Percentiles rank a stretch among this genome's conserved stretches.
phyloP scores from a whole-genome alignment of 768 basidiomycete species.

The Hericium erinaceus region DNA sequence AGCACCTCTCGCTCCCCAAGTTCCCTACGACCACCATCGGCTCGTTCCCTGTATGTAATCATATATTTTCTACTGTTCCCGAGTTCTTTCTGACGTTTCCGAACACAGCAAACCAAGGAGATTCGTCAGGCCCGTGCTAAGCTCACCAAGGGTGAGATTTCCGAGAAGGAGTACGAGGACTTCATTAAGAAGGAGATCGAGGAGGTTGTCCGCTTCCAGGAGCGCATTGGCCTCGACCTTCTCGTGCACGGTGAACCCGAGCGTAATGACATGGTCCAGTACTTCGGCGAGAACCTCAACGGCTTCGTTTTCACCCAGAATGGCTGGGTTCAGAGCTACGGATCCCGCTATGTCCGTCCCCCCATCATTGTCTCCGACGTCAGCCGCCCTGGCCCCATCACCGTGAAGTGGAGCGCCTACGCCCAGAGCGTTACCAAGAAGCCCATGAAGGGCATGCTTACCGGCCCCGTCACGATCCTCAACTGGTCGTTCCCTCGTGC shows the following conservation, averaged over 20 bases:
- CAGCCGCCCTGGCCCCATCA: conserved; percentile 86
- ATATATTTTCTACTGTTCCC: neutral
- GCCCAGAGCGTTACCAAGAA: conserved; percentile 88
- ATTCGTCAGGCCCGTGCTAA: conserved; percentile 96
- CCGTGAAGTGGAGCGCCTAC: conserved; percentile 94
- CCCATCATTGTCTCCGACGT: conserved; percentile 98
- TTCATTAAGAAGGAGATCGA: conserved; percentile 99
- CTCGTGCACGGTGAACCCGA: conserved; percentile 99
- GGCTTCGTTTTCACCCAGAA: conserved; percentile 99
- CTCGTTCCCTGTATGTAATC: conserved; percentile 78
- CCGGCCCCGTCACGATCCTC: conserved; percentile 95
- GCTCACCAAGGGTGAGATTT: conserved; percentile 85
- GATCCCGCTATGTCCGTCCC: conserved; percentile 97
- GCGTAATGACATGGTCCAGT: conserved; percentile 99
- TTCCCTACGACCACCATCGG: conserved; percentile 99
- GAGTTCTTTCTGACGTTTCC: conserved; percentile 9
- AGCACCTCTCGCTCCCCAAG: conserved; percentile 83
- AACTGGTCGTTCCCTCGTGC: conserved; percentile 99
- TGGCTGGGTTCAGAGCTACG: conserved; percentile 99
- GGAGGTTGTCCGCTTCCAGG: conserved; percentile 91
- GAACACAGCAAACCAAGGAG: conserved; percentile 87
- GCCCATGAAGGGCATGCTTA: conserved; percentile 99
- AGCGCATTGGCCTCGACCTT: conserved; percentile 90
- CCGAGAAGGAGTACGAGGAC: conserved; percentile 80
- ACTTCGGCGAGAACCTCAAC: conserved; percentile 92